Evolutionary conservation across 345 rosid species (phyloP), one percentile per base, ranked within the genome.

Genomic region (Microcos paniculata): DNA sequence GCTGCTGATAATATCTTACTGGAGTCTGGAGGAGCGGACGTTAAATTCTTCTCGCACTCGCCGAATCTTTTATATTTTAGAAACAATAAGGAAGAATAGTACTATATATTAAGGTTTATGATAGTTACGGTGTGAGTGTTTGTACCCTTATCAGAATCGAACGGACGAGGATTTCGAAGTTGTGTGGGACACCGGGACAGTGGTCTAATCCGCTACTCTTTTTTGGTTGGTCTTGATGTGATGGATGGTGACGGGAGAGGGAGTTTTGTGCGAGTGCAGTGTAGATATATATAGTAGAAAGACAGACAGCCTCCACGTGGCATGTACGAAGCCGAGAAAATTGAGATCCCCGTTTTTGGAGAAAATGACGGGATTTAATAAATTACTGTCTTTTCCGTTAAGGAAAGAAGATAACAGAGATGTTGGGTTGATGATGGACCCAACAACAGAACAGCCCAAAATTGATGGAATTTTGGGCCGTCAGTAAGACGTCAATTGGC

Each of bases 1-100:
- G 52, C 35, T 66, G 71, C 35, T 66, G 71, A 66, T 66, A 43
- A 43, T 43, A 43, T 58, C 19, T 28, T 26, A 58, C 35, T 58
- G 38, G 63, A 35, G 1, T 35, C 6, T 35, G 40, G 40, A 7
- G 40, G 40, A 58, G 3, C 18, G 57, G 72, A 35, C 40, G 40
- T 35, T 35, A 7, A 7, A 26, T 42, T 9, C 58, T 18, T 67
- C 55, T 24, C 8, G 7, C 45, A 45, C 55, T 24, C 8, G 7
- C 45, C 26, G 56, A 46, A 67, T 66, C 35, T 15, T 12, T 12
- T 5, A 16, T 15, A 14, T 42, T 61, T 28, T 28, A 7, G 64
- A n/a, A n/a, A 16, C 35, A 16, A 15, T 42, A 8, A 42, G 11
- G 8, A 8, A 6, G 11, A 9, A 42, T 42, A 42, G 8, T 42